Evolutionary conservation across 768 basidiomycete genomes (phyloP), one percentile per base, ranked within the genome.

Genomic region (Tremella mesenterica): DNA sequence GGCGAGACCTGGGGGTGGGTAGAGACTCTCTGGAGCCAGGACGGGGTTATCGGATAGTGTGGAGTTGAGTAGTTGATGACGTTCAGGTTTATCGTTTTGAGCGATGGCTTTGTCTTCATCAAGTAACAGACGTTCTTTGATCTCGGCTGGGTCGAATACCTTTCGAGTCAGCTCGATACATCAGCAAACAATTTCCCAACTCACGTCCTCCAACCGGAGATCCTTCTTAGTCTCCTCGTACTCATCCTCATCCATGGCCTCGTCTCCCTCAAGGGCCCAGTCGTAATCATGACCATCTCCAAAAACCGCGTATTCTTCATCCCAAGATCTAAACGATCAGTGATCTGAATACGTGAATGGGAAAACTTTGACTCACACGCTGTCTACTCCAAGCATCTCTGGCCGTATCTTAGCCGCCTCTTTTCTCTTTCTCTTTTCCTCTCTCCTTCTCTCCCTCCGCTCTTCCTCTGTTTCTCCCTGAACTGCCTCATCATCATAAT

Each of bases 101-200:
- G 92, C 85, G 57, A 99, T 92, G 43, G 88, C 77, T 64, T 93
- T 88, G 72, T 99, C 95, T 53, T 88, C 89, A 59, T 91, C 89
- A 2, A 90, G 93, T 26, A 97, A 77, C 77, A 88, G 78, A 34
- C 87, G 81, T 56, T 84, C 85, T 48, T 82, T 83, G 68, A 99
- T 97, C 76, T 96, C 91, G 10, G 92, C 86, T 0, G 95, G 95
- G 69, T 99, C 95, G 62, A 97, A 99, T 56, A 97, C 89, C 91
- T 97, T 63, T 18, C 18, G 25, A 27, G 25, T 31, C 27, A 48
- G 25, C 28, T 12, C 46, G 30, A 20, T 6, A 33, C 5, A n/a
- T 31, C 4, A 5, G 1, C 34, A 7, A 9, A 5, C 43, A n/a
- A n/a, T n/a, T n/a, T n/a, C n/a, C n/a, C n/a, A 29, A 53, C 59